Evolutionary conservation across 495 filamentous ascomycete genomes (phyloP), one percentile per base, ranked within the genome.

Genomic region (Cercophora sp.): DNA sequence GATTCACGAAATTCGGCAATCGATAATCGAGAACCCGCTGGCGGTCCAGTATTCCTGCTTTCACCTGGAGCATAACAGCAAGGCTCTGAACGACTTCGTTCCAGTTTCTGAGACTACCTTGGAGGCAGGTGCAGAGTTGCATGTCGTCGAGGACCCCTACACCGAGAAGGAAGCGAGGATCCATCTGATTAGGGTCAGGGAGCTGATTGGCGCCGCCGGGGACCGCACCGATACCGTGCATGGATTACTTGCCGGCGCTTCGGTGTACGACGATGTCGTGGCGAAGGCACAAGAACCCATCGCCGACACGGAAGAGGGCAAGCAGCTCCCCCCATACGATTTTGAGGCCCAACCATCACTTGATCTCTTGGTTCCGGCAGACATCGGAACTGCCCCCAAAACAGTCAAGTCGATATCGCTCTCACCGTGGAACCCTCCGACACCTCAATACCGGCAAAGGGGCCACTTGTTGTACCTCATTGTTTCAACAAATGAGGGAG

Each of bases 21-120:
- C 93, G 24, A 86, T 99, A 63, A 86, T 96, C 68, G 94, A 99
- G 69, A 77, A 87, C 41, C 94, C 94, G n/a, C 79, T 84, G 46
- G 91, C 91, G 46, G 86, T 96, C 70, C 91, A 96, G 70, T 96
- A 97, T 74, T 92, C 94, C 34, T 99, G 94, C 75, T 99, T 99
- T 78, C 94, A 97, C 70, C 83, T 99, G 35, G 91, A 97, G 66
- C 83, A 88, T 72, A 82, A 89, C 18, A 86, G 87, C 48, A 71
- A 85, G 61, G 84, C 87, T 36, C 85, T 97, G 76, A 96, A 96
- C 66, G 94, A 99, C 72, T 97, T 91, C 58, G 75, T 92, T 50
- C 89, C 95, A 71, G 76, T 99, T 37, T 93, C 91, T 22, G 94
- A 97, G 66, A 86, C 96, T 18, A 91, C 78, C 36, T 78, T 97